These are phyloP conservation scores for Ophiostoma sp. DNA, from an alignment of 2,329 filamentous ascomycete genomes.

Conservation along the genomic window DNA sequence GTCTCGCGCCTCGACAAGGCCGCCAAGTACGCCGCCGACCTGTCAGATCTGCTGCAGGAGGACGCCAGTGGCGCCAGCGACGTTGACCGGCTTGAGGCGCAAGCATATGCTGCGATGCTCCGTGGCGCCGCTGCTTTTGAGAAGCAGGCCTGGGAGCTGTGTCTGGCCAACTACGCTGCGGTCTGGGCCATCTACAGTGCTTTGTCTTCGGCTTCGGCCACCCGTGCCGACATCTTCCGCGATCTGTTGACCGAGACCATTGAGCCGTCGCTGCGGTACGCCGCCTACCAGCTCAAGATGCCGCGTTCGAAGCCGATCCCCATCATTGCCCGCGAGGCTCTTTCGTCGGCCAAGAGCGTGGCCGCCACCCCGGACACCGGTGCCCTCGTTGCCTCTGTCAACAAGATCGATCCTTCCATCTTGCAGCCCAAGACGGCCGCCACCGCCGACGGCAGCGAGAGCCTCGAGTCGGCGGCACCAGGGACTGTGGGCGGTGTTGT, in stretches of 20 bases:
- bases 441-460: slow-evolving; percentile 38
- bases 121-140: slow-evolving; percentile 80
- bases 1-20: slow-evolving; percentile 85
- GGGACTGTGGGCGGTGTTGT: slow-evolving; percentile 39
- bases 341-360: slow-evolving; percentile 62
- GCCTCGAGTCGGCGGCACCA: slow-evolving; percentile 38
- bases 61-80: slow-evolving; percentile 65
- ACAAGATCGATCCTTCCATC: slow-evolving; percentile 67
- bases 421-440: slow-evolving; percentile 56
- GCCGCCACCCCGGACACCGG: slow-evolving; percentile 70
- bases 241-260: slow-evolving; percentile 83
- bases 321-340: slow-evolving; percentile 75
- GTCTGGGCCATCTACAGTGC: slow-evolving; percentile 81
- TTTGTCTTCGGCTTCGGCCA: slow-evolving; percentile 58
- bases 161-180: slow-evolving; percentile 72
- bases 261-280: slow-evolving; percentile 91
- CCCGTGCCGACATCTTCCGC: slow-evolving; percentile 75
- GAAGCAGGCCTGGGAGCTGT: slow-evolving; percentile 80
- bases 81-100: slow-evolving; percentile 78
- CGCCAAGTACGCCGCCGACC: slow-evolving; percentile 64
- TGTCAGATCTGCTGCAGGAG: slow-evolving; percentile 67
- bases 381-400: slow-evolving; percentile 64
- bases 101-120: slow-evolving; percentile 77
- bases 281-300: slow-evolving; percentile 87
- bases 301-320: slow-evolving; percentile 81